Conservation (phyloP, 2,329 filamentous ascomycete species). For the Venturiaceae sp. region DNA sequence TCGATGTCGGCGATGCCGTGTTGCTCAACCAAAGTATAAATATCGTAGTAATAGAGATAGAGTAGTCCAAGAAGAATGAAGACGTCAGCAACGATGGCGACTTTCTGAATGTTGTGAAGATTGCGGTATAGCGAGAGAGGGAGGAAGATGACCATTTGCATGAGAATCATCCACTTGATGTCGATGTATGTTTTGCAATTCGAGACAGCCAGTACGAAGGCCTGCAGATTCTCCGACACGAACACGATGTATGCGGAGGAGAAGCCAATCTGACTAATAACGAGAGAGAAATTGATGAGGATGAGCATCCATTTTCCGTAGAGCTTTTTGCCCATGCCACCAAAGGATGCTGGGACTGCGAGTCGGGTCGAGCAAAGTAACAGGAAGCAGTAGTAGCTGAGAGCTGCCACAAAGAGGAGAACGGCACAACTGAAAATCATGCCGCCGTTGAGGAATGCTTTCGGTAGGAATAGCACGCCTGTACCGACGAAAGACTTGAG, state of each 20-base stretch:
- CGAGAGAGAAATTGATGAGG: constrained; percentile 82
- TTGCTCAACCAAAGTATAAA: constrained; percentile 64
- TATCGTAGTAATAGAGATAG: constrained; percentile 93
- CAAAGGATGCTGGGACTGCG: constrained; percentile 86
- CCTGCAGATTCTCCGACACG: constrained; percentile 88
- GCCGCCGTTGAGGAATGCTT: constrained; percentile 89
- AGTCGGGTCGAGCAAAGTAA: constrained; percentile 80
- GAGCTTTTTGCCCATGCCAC: constrained; percentile 86
- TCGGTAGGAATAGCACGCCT: constrained; percentile 83
- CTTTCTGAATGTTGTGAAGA: constrained; percentile 94
- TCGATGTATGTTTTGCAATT: constrained; percentile 78
- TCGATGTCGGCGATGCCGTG: constrained; percentile 75
- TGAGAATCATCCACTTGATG: constrained; percentile 81
- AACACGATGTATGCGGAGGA: constrained; percentile 95
- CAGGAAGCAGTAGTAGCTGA: constrained; percentile 98
- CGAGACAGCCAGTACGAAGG: constrained; percentile 85
- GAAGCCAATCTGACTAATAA: constrained; percentile 91
- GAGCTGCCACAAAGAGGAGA: constrained; percentile 69
- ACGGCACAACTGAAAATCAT: constrained; percentile 96
- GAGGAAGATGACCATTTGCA: constrained; percentile 93
- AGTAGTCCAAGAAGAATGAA: constrained; percentile 90
- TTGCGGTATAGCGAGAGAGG: constrained; percentile 90
- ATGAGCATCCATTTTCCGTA: constrained; percentile 87
- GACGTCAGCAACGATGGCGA: constrained; percentile 83
- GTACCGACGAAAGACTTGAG: constrained; percentile 98